Evolutionary conservation across 768 basidiomycete genomes (phyloP).

Genomic region (Pilatotrama ljubarskyi): DNA sequence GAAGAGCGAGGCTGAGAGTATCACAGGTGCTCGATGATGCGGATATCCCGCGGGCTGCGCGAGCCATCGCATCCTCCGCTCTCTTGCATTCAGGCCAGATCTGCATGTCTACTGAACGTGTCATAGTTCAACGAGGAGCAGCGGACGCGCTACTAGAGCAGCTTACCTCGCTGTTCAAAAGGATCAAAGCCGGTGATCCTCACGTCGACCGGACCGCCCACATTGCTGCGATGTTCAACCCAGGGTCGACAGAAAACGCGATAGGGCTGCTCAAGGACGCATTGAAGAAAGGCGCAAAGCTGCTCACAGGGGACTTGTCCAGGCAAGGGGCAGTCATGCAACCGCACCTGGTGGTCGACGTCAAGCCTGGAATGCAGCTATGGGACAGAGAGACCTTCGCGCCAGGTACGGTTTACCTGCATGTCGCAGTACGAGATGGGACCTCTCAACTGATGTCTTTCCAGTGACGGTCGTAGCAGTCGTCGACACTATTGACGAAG

Average conservation of each 20-base stretch:
- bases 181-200: slow-evolving; percentile 43
- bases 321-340: slow-evolving; percentile 45
- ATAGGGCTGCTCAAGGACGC: slow-evolving; percentile 47
- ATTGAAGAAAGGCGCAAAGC: slow-evolving; percentile 42
- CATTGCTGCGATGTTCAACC: slow-evolving; percentile 44
- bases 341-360: slow-evolving; percentile 50
- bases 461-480: slow-evolving; percentile 46
- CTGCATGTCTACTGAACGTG: slow-evolving; percentile 60
- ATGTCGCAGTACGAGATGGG: too few relatives aligned
- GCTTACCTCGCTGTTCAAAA: slow-evolving; percentile 34
- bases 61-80: slow-evolving; percentile 45
- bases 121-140: slow-evolving; percentile 48
- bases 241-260: slow-evolving; percentile 46
- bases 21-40: slow-evolving; percentile 52
- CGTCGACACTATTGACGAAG: slow-evolving; percentile 54
- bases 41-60: slow-evolving; percentile 52
- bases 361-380: slow-evolving; percentile 48
- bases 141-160: slow-evolving; percentile 38
- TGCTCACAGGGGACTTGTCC: slow-evolving; percentile 46
- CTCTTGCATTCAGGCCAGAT: slow-evolving; percentile 53
- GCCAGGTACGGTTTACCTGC: slow-evolving; percentile 41
- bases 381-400: slow-evolving; percentile 67
- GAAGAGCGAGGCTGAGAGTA: neutral
- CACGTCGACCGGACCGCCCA: slow-evolving; percentile 30
- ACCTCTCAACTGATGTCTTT: neutral